Percentiles rank a stretch among this genome's conserved stretches.
These are phyloP conservation scores for Umbilicus rupestris DNA, from an alignment of 164 flowering plant species.

Conservation along the genomic window DNA sequence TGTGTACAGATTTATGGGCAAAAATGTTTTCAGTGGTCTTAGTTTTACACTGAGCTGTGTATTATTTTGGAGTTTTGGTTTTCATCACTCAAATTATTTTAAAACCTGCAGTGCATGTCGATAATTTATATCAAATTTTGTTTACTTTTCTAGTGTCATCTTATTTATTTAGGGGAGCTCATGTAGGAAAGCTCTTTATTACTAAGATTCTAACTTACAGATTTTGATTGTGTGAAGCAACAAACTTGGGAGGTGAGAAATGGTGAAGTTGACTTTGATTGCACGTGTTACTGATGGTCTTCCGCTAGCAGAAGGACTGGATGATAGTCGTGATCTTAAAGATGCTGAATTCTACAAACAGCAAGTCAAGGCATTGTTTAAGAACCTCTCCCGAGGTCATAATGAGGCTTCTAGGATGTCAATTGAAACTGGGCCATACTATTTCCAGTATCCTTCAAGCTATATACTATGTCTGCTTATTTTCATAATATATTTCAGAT, in stretches of 20 bases:
- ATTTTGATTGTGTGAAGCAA: conserved; percentile 14
- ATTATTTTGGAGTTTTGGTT: neutral
- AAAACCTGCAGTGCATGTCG: neutral
- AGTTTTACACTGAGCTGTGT: neutral
- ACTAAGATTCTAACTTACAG: neutral
- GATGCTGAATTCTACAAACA: conserved; percentile 76
- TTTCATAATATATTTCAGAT: neutral
- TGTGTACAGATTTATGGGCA: neutral
- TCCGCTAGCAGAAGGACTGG: conserved; percentile 74
- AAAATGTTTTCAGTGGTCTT: neutral
- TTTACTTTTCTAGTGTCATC: neutral
- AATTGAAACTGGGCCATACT: conserved; percentile 65
- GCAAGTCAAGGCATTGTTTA: conserved; percentile 73
- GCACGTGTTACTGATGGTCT: conserved; percentile 91
- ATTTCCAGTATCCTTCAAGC: conserved; percentile 69
- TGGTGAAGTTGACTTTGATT: conserved; percentile 83
- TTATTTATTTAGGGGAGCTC: too few relatives aligned
- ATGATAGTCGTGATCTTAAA: conserved; percentile 58
- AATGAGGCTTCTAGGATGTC: conserved; percentile 84
- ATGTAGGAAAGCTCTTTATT: neutral
- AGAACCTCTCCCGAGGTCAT: conserved; percentile 62
- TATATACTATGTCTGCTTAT: neutral
- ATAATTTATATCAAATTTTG: neutral
- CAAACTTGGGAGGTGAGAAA: conserved; percentile 20
- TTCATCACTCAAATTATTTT: neutral